phyloP scores from a whole-genome alignment of 139 green algal genomes.

The Chlamydomonas schloesseri region DNA sequence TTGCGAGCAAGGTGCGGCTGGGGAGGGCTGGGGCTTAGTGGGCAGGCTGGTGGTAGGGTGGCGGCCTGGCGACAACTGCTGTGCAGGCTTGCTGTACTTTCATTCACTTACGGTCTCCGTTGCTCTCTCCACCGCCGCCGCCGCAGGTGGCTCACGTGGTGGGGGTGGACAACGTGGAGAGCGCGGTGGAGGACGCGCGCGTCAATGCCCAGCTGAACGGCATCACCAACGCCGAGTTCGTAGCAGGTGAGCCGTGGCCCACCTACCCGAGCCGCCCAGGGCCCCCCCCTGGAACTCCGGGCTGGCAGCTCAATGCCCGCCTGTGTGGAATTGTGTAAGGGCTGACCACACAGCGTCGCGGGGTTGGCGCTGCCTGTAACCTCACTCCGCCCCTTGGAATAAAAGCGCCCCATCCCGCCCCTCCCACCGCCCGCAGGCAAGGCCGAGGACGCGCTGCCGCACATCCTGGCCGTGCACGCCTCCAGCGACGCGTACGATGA shows the following conservation, averaged over 20 bases:
- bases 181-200: constrained; percentile 66
- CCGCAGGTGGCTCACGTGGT: constrained; percentile 53
- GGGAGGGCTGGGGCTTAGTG: background rate
- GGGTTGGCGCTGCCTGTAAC: no score
- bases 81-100: no score
- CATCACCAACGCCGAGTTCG: constrained; percentile 84
- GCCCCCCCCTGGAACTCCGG: no score
- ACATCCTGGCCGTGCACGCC: constrained; percentile 15
- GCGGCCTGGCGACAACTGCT: background rate
- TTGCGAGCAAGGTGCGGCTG: constrained; percentile 64
- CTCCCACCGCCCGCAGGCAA: constrained; percentile 32
- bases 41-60: background rate
- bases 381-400: no score
- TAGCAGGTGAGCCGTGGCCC: no score
- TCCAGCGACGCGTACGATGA: background rate
- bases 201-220: constrained; percentile 84
- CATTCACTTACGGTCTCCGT: no score
- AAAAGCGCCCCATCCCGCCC: no score
- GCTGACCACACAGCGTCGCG: no score
- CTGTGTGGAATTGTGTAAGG: no score
- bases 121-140: no score
- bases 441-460: constrained; percentile 41
- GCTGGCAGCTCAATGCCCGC: no score
- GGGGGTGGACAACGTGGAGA: constrained; percentile 70
- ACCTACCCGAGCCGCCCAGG: no score